Evolutionary conservation across 371 early-diverging fungal genomes (phyloP).

Genomic region (Coemansia sp.): DNA sequence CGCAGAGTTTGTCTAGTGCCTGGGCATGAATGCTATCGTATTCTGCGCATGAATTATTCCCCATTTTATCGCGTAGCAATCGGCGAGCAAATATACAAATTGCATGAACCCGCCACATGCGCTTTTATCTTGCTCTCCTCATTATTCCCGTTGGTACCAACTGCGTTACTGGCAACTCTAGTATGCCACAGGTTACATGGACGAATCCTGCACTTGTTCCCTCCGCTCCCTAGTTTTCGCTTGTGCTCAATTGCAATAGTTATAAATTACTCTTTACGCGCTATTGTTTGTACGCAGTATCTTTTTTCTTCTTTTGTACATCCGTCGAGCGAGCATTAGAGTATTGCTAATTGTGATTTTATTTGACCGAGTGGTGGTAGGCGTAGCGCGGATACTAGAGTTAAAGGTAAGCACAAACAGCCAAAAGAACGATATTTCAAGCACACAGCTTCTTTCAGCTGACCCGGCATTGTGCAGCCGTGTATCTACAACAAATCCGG

Average conservation of each 20-base stretch:
- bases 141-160: not conserved
- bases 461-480: not conserved
- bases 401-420: not conserved
- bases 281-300: not conserved
- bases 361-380: not conserved
- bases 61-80: not conserved
- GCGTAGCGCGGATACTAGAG: not conserved
- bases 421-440: not conserved
- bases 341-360: not conserved
- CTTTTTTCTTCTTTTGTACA: not conserved
- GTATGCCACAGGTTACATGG: not conserved
- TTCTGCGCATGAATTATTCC: conserved; percentile 10
- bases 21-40: conserved; percentile 1
- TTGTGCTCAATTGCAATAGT: not conserved
- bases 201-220: not conserved
- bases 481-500: not conserved
- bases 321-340: not conserved
- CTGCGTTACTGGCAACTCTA: conserved; percentile 3
- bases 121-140: not conserved
- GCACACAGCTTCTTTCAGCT: not conserved
- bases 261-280: conserved; percentile 4
- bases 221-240: conserved; percentile 1
- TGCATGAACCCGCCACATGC: conserved; percentile 8
- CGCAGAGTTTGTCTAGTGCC: not conserved
- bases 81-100: not conserved